Percentiles rank a stretch among this genome's conserved stretches.
Evolutionary conservation across 306 rosid genomes (phyloP).

Genomic region (Gastrolobium villosum): DNA sequence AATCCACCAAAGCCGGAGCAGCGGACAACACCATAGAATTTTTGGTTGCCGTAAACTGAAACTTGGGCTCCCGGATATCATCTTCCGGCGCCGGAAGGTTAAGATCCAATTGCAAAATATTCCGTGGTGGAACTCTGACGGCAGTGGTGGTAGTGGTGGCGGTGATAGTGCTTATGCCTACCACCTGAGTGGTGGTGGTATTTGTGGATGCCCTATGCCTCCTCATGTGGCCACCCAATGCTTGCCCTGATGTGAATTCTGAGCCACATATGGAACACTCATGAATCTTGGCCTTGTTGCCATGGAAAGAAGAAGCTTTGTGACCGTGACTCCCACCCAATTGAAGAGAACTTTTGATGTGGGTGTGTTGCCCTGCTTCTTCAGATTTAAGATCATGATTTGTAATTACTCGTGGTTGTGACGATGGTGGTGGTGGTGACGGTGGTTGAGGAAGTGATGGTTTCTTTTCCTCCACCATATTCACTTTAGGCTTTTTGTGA

Average conservation of each 20-base stretch:
- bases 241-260: constrained; percentile 91
- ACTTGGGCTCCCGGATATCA: constrained; percentile 65
- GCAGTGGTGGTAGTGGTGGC: not conserved
- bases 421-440: not conserved
- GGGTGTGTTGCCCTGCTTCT: constrained; percentile 37
- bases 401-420: not conserved
- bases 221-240: constrained; percentile 97
- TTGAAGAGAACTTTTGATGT: constrained; percentile 47
- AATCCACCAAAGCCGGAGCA: constrained; percentile 86
- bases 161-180: not conserved
- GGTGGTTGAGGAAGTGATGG: not conserved
- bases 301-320: not conserved
- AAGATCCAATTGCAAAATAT: constrained; percentile 76
- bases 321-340: constrained; percentile 14
- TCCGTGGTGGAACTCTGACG: constrained; percentile 44
- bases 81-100: constrained; percentile 97
- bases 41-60: constrained; percentile 65
- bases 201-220: constrained; percentile 70
- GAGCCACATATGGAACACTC: constrained; percentile 97
- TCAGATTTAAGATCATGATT: constrained; percentile 35
- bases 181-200: not conserved
- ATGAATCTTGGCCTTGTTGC: constrained; percentile 66
- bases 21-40: constrained; percentile 71
- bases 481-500: constrained; percentile 73
- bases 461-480: constrained; percentile 43